Evolutionary conservation across 1,139 yeast species (phyloP), one percentile per base, ranked within the genome.

Genomic region (Candida dubliniensis): DNA sequence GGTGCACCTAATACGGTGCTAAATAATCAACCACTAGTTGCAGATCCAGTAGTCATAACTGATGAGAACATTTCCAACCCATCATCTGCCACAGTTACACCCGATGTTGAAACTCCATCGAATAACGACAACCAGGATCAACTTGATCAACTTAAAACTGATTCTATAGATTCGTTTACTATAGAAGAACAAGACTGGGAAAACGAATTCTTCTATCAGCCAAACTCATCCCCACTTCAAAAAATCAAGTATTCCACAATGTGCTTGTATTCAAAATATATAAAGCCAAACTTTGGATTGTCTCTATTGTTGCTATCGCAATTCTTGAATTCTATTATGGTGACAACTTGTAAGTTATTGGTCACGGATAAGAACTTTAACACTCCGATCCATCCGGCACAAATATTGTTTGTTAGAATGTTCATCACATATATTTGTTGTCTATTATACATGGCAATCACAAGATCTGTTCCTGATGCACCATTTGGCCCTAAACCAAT

Each of bases 341-440:
- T 84, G 8, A 77, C 84, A 10, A 75, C 87, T 6, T 84, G 95
- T 52, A 84, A 87, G 58, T 64, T 88, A 23, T 66, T 88, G 40
- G 87, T 83, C 48, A 79, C 86, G 1, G 87, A 84, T 52, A 69
- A 76, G 23, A 78, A 74, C 45, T 72, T 74, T 47, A 67, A 64
- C 24, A 72, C 72, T 2, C 84, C 85, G 7, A 77, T 87, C 51
- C 84, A 85, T 56, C 95, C 96, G 1, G 64, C 87, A 31, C 95
- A 88, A 62, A 84, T 88, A 43, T 67, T 90, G 36, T 79, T 87
- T 55, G 81, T 79, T 6, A 74, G 97, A 44, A 89, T 89, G 96
- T 47, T 68, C 27, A 76, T 88, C 47, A 90, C 96, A 0, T 79
- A 79, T 49, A 44, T 69, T 1, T 77, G 83, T 31, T 81, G 90